Evolutionary conservation across 2,329 filamentous ascomycete genomes (phyloP), one percentile per base, ranked within the genome.

Genomic region (Sclerotinia subarctica): DNA sequence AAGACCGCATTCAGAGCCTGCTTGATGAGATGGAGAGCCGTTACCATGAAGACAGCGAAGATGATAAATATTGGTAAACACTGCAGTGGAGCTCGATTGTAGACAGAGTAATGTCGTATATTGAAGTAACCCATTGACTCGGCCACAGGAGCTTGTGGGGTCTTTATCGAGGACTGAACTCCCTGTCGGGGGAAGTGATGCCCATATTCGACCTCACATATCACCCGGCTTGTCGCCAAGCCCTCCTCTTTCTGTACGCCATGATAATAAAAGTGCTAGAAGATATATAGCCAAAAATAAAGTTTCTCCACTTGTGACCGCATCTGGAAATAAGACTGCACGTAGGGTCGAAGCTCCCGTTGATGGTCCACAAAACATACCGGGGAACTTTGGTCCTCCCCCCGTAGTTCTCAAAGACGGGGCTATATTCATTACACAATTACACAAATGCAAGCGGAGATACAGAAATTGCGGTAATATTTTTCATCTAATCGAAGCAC

Each of bases 21-120:
- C 65, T 69, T 35, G 35, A 58, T 26, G 64, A 68, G 13, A 66
- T 66, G 46, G 64, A 60, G 32, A 60, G 35, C 11, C 29, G 60
- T 24, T 52, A 64, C 42, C 35, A 38, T 13, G 42, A 46, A 19
- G 21, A 24, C 8, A 56, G 17, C 13, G 47, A 47, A 57, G 29
- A 32, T 13, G 46, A 49, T 21, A 19, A 21, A 38, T 5, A 13
- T n/a, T 17, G 32, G 26, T 32, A 24, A n/a, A 13, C 21, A 15
- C 15, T 17, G 5, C 11, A 38, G 26, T 19, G 8, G 63, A 65
- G 29, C 63, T 65, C 10, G 35, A 21, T 19, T 19, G 8, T n/a
- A 17, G 24, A 17, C 7, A 44, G n/a, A 62, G 26, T 21, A 24
- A 24, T n/a, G 46, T 26, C 19, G 32, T 29, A 17, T 46, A 67